phyloP scores from a whole-genome alignment of 495 filamentous ascomycete genomes.

The Glonium stellatum region DNA sequence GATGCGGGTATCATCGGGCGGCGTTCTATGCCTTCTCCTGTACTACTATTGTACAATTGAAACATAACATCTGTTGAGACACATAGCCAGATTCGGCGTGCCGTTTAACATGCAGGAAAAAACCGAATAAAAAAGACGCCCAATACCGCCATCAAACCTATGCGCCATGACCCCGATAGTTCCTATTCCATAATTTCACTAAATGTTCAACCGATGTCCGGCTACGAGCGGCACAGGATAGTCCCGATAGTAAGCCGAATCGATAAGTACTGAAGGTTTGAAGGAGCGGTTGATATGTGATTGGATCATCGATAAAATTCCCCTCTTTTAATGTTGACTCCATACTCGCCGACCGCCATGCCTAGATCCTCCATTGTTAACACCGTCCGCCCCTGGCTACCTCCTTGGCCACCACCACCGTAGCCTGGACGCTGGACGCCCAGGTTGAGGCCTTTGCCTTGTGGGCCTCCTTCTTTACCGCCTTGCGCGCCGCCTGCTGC shows the following conservation, averaged over 20 bases:
- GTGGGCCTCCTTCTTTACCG: constrained; percentile 30
- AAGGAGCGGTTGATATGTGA: too few species aligned
- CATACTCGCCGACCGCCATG: constrained; percentile 95
- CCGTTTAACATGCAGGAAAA: background rate
- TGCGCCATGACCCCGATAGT: background rate
- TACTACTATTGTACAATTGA: constrained; percentile 26
- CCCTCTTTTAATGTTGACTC: constrained; percentile 90
- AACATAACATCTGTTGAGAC: background rate
- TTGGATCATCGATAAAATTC: constrained; percentile 85
- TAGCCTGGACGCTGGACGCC: constrained; percentile 88
- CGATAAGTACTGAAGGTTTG: too few species aligned
- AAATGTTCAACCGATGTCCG: too few species aligned
- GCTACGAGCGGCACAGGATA: too few species aligned
- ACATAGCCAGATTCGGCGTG: background rate
- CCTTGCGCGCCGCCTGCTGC: constrained; percentile 51
- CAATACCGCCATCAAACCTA: constrained; percentile 2
- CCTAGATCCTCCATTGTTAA: constrained; percentile 98
- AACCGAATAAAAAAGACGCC: background rate
- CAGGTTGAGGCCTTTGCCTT: constrained; percentile 52
- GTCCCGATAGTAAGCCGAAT: too few species aligned
- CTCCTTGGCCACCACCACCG: constrained; percentile 85
- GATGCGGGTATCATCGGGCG: constrained; percentile 22
- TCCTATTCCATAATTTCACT: too few species aligned
- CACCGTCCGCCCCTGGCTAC: constrained; percentile 85
- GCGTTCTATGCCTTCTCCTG: constrained; percentile 8